These are phyloP conservation scores for Wickerhamiella allomyrinae DNA, from an alignment of 805 yeast genomes.

Conservation along the genomic window DNA sequence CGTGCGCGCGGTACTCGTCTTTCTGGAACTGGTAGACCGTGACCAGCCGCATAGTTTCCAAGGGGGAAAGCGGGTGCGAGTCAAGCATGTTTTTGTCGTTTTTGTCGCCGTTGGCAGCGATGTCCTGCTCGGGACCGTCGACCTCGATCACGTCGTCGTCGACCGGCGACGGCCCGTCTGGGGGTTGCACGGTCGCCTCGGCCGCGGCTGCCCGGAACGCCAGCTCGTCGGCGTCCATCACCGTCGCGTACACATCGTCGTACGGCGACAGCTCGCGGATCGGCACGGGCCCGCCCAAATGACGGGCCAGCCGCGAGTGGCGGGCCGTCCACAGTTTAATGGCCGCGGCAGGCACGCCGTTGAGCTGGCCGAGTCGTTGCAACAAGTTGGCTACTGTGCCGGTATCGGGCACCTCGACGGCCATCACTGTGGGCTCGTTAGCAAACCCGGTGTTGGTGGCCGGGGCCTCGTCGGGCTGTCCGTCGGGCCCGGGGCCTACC, in stretches of 20 bases:
- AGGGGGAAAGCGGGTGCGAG: no score
- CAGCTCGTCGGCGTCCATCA: constrained; percentile 6
- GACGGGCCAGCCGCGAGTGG: constrained; percentile 15
- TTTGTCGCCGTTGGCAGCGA: no score
- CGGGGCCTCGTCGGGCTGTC: background rate
- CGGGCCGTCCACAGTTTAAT: constrained; percentile 24
- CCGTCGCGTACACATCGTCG: constrained; percentile 41
- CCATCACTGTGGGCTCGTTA: constrained; percentile 7
- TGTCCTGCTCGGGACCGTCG: no score
- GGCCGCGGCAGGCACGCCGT: constrained; percentile 15
- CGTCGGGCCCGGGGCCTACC: constrained; percentile 32
- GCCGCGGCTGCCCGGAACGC: background rate
- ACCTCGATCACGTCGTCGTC: no score
- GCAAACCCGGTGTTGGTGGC: constrained; percentile 21
- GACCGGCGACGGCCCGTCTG: background rate
- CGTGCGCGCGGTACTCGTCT: constrained; percentile 40
- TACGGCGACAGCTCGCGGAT: constrained; percentile 16
- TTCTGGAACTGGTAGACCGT: constrained; percentile 66
- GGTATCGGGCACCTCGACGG: constrained; percentile 25
- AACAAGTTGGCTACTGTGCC: constrained; percentile 36
- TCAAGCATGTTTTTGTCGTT: no score
- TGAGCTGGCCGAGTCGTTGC: background rate
- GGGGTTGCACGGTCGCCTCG: background rate
- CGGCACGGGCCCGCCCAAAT: background rate
- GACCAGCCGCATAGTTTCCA: constrained; percentile 25